These are phyloP conservation scores for Mortierella claussenii DNA, from an alignment of 192 early-diverging fungal species.

Conservation along the genomic window DNA sequence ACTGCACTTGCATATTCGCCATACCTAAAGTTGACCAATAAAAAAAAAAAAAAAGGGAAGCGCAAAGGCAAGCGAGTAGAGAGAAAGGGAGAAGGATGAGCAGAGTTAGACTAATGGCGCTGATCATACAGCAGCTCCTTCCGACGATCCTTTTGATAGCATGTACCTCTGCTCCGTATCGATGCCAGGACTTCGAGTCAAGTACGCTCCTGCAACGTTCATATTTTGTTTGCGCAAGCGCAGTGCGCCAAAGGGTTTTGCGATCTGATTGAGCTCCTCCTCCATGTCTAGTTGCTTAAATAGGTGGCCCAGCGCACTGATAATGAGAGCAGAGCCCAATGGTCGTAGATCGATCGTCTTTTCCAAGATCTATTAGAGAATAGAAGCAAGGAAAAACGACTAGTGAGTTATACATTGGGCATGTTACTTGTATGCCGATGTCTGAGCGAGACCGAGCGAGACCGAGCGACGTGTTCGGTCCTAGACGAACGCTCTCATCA, in stretches of 20 bases:
- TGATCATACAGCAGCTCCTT: neutral
- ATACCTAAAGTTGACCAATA: conserved; percentile 3
- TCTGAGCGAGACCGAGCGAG: too few species aligned
- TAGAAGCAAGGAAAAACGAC: neutral
- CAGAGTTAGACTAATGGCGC: neutral
- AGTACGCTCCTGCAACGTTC: neutral
- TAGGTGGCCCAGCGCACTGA: neutral
- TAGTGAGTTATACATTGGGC: too few species aligned
- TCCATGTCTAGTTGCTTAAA: conserved; percentile 27
- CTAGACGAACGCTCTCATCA: too few species aligned
- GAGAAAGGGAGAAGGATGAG: neutral
- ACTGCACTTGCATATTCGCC: conserved; percentile 20
- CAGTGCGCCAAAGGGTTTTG: conserved; percentile 24
- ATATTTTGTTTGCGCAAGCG: conserved; percentile 11
- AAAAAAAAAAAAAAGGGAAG: neutral
- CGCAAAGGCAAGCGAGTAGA: too few species aligned
- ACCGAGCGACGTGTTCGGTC: too few species aligned
- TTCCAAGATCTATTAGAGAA: conserved; percentile 3
- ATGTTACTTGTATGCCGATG: too few species aligned
- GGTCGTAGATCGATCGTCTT: conserved; percentile 11
- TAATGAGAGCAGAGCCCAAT: conserved; percentile 13
- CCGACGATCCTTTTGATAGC: neutral
- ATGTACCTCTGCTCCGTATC: conserved; percentile 3
- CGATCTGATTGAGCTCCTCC: neutral
- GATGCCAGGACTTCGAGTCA: neutral